Percentiles rank a stretch among this genome's conserved stretches.
phyloP scores from a whole-genome alignment of 257 asterid species.

The Salvia rosmarinus region DNA sequence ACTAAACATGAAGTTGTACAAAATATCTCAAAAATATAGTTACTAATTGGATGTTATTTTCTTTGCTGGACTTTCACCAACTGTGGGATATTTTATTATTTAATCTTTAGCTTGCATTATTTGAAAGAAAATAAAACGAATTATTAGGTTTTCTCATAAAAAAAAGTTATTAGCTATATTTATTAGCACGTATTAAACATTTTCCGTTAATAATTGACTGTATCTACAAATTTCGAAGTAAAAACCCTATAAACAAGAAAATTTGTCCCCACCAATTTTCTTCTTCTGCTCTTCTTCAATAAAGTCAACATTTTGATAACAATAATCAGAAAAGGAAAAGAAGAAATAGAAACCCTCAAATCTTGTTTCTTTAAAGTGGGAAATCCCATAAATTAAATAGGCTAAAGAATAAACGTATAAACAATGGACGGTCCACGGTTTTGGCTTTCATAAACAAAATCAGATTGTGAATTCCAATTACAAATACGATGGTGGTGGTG shows the following conservation, averaged over 20 bases:
- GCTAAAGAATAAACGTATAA: background rate
- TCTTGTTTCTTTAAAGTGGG: constrained; percentile 21
- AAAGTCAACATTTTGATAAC: constrained; percentile 6
- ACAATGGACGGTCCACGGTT: constrained; percentile 40
- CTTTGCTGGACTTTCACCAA: background rate
- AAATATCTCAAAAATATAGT: too few relatives aligned
- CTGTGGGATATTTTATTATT: background rate
- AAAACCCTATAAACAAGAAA: constrained; percentile 11
- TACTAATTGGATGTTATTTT: too few relatives aligned
- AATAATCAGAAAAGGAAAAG: background rate
- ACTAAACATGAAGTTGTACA: too few relatives aligned
- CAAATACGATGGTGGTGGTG: constrained; percentile 37
- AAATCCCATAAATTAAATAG: constrained; percentile 18
- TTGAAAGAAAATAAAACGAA: too few relatives aligned
- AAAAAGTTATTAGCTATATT: too few relatives aligned
- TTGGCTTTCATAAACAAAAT: constrained; percentile 16
- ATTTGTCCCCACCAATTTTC: background rate
- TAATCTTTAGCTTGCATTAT: background rate
- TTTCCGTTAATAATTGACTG: background rate
- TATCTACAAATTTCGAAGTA: background rate
- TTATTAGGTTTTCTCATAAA: too few relatives aligned
- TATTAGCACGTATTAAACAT: too few relatives aligned
- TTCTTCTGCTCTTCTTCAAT: constrained; percentile 15
- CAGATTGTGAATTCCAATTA: background rate
- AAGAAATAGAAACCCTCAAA: constrained; percentile 30